A percentile compares a stretch with the other conserved stretches of the same genome.
phyloP scores from a whole-genome alignment of 768 basidiomycete species.

The Xerocomellus intermedius region DNA sequence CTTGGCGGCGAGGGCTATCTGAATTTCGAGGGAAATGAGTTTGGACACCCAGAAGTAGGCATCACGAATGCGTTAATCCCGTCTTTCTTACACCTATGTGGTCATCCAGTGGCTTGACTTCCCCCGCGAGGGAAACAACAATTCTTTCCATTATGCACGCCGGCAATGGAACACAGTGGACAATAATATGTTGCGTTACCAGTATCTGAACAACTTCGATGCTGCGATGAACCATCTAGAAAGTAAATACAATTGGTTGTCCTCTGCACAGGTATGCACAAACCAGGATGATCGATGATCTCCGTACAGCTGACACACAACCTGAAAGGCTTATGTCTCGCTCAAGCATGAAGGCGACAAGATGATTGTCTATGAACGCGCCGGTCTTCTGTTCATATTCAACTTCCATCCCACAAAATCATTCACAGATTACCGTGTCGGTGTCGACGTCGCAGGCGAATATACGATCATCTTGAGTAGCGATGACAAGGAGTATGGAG shows the following conservation, averaged over 20 bases:
- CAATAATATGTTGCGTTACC: constrained; percentile 84
- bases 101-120: constrained; percentile 92
- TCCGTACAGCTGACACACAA: constrained; percentile 5
- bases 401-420: constrained; percentile 94
- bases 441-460: constrained; percentile 81
- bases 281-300: neutral
- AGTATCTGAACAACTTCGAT: constrained; percentile 92
- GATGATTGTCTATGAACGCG: constrained; percentile 91
- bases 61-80: neutral
- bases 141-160: constrained; percentile 96
- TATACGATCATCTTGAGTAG: constrained; percentile 79
- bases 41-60: constrained; percentile 92
- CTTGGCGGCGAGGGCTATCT: constrained; percentile 97
- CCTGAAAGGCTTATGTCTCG: constrained; percentile 78
- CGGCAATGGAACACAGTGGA: constrained; percentile 97
- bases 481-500: constrained; percentile 87
- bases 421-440: constrained; percentile 92
- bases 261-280: constrained; percentile 62
- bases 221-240: constrained; percentile 87
- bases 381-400: constrained; percentile 91
- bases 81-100: neutral
- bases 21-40: constrained; percentile 98
- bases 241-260: constrained; percentile 80
- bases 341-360: constrained; percentile 94
- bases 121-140: constrained; percentile 91